These are phyloP conservation scores for Cyberlindnera samutprakarnensis DNA, from an alignment of 805 yeast genomes.

Conservation along the genomic window DNA sequence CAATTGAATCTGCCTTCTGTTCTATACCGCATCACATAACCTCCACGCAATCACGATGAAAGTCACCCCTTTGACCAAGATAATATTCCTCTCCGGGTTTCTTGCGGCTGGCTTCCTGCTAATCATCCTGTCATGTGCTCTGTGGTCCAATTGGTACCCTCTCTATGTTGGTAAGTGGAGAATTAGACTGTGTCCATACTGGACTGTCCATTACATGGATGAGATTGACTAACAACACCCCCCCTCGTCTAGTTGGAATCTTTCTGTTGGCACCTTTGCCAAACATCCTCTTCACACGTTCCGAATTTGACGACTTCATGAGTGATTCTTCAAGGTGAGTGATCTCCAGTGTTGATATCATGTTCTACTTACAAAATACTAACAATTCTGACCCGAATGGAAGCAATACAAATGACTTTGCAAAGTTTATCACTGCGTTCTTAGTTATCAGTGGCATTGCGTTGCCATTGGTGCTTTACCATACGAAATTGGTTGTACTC, in stretches of 20 bases:
- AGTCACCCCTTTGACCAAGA: constrained; percentile 62
- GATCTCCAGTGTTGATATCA: background rate
- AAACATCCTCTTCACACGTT: constrained; percentile 46
- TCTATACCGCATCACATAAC: too few species aligned
- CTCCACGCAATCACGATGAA: too few species aligned
- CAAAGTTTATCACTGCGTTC: constrained; percentile 72
- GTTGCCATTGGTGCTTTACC: constrained; percentile 71
- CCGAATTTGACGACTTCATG: constrained; percentile 50
- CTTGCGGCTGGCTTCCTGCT: constrained; percentile 86
- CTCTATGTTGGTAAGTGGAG: constrained; percentile 49
- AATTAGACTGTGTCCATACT: too few species aligned
- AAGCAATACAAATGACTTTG: constrained; percentile 57
- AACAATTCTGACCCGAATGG: constrained; percentile 1
- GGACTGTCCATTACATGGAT: too few species aligned
- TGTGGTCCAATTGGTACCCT: constrained; percentile 90
- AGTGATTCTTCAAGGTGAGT: constrained; percentile 40
- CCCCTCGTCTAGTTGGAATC: constrained; percentile 46
- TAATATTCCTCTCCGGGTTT: constrained; percentile 67
- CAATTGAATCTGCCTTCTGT: too few species aligned
- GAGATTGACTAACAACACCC: too few species aligned
- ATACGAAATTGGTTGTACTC: constrained; percentile 61
- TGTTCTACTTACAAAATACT: constrained; percentile 13
- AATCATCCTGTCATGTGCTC: constrained; percentile 80
- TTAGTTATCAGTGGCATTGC: constrained; percentile 68
- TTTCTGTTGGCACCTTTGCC: constrained; percentile 70